A percentile compares a stretch with the other conserved stretches of the same genome.
Conservation (phyloP, 495 filamentous ascomycete genomes). For the Chaetomium tenue region DNA sequence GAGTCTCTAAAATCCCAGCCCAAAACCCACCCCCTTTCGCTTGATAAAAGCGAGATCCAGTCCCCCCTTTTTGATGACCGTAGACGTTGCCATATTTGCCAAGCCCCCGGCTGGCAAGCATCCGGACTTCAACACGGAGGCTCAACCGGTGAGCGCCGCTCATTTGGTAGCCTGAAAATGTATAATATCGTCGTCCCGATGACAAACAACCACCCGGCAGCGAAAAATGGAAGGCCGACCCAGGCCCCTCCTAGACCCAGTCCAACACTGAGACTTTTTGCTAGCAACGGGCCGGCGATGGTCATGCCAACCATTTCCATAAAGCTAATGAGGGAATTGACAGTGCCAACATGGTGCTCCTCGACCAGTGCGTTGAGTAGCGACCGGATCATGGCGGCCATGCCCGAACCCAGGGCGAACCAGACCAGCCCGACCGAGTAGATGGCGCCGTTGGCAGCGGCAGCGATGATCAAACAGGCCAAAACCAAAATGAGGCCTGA, state of each 20-base stretch:
- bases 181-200: conserved; percentile 26
- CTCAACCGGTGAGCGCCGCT: conserved; percentile 5
- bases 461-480: conserved; percentile 27
- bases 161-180: conserved; percentile 24
- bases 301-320: conserved; percentile 33
- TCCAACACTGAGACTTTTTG: conserved; percentile 32
- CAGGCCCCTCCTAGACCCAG: conserved; percentile 29
- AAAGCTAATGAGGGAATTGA: conserved; percentile 35
- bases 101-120: neutral
- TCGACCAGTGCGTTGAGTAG: conserved; percentile 37
- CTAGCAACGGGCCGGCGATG: conserved; percentile 32
- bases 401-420: conserved; percentile 30
- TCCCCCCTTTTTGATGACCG: neutral
- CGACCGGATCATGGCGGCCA: conserved; percentile 25
- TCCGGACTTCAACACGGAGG: conserved; percentile 1
- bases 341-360: conserved; percentile 36
- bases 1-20: neutral
- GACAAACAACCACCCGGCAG: conserved; percentile 25
- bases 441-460: conserved; percentile 25
- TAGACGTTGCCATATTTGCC: neutral
- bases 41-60: neutral
- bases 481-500: conserved; percentile 23
- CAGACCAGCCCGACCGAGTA: conserved; percentile 28
- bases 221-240: conserved; percentile 35
- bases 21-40: neutral